Base-by-base conservation (phyloP, 495 filamentous ascomycete genomes). In the Letharia columbiana region DNA sequence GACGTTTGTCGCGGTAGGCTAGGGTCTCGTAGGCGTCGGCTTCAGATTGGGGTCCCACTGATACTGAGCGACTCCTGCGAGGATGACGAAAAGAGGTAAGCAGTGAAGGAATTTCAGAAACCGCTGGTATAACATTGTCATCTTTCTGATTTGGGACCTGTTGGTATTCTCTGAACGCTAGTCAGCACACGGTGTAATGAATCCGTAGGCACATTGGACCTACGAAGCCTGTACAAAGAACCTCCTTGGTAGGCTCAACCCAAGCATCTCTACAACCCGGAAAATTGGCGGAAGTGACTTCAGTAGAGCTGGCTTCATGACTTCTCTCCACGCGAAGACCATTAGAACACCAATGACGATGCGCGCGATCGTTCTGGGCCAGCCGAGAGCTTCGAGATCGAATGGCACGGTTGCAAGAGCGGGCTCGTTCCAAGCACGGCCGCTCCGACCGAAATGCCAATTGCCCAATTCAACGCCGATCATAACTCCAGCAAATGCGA, bases 1-100 rank as follows among this genome's bases (percentile, higher is more conserved):
- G 81, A 68, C 83, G 84, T 70, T 91, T 86, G 73, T 95, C 90
- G 4, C 92, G 85, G 71, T 93, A 96, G n/a, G 94, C 94, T 31
- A 98, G 78, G 23, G 91, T 91, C 77, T 98, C 94, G 72, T 96
- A 96, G 10, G 92, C 94, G 75, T 98, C 94, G 4, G 94, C 94
- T 65, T 89, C 91, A 37, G 92, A 96, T 76, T 98, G 94, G 9
- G 94, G 94, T 0, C 94, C 94, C 42, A 98, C 82, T 33, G 91
- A 96, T 33, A 97, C 85, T 47, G 90, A 86, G n/a, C 94, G 83
- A 64, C 84, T 83, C 66, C 85, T 82, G 28, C 89, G 80, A 0
- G 91, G 91, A 69, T 94, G 87, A 20, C 91, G 84, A 23, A 98
- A 87, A 10, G 84, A 91, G 13, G 82, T 86, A 17, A 97, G 80